Percentiles rank a stretch among this genome's conserved stretches.
Conservation (phyloP, 2,329 filamentous ascomycete genomes). For the Rhynchosporium agropyri region DNA sequence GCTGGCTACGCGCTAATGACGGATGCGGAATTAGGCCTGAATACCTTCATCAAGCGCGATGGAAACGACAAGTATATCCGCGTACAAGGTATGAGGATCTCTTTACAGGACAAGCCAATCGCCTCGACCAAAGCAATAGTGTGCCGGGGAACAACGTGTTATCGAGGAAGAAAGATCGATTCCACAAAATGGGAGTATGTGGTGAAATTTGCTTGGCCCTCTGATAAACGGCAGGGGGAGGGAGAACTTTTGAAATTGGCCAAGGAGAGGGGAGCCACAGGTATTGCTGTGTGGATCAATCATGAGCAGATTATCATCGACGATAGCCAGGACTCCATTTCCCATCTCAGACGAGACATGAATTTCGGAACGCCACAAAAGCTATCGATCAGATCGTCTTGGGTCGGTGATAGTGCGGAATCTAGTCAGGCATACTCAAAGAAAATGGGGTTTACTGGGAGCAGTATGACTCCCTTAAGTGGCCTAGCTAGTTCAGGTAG, state of each 20-base stretch:
- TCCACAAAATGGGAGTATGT: constrained; percentile 34
- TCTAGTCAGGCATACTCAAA: constrained; percentile 29
- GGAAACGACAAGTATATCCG: background rate
- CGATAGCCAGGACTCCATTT: constrained; percentile 33
- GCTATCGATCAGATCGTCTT: constrained; percentile 31
- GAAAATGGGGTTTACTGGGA: constrained; percentile 27
- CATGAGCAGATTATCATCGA: constrained; percentile 37
- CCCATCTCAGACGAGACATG: constrained; percentile 34
- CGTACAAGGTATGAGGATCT: background rate
- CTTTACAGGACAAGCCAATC: constrained; percentile 21
- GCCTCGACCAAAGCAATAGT: constrained; percentile 18
- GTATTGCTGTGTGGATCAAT: constrained; percentile 39
- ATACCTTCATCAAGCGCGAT: background rate
- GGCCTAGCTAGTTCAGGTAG: constrained; percentile 26
- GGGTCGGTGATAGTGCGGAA: constrained; percentile 30
- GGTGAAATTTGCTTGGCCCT: constrained; percentile 43
- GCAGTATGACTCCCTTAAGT: constrained; percentile 21
- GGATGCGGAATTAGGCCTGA: background rate
- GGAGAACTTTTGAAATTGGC: constrained; percentile 37
- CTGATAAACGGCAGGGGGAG: constrained; percentile 38
- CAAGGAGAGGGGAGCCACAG: constrained; percentile 36
- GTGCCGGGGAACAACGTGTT: constrained; percentile 21
- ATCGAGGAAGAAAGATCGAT: constrained; percentile 28
- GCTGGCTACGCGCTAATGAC: background rate
- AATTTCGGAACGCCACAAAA: constrained; percentile 33